phyloP scores from a whole-genome alignment of 768 basidiomycete species.

The Mycena polygramma region DNA sequence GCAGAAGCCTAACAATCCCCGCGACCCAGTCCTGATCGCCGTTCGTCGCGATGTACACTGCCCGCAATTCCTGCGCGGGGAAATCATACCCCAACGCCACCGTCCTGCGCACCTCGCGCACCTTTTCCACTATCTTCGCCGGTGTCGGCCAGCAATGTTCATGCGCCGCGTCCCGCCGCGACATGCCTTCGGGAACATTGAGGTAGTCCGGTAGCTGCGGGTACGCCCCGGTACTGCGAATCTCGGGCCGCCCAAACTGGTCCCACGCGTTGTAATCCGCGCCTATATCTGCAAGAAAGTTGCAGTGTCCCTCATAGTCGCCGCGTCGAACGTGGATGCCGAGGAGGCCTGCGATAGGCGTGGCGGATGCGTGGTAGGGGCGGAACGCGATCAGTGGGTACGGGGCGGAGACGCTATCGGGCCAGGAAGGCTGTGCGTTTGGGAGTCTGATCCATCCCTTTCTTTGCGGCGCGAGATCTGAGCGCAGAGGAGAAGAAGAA shows the following conservation, averaged over 20 bases:
- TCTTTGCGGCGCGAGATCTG: too few relatives aligned
- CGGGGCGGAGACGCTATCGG: background rate
- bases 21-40: slow-evolving; percentile 54
- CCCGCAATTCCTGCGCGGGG: slow-evolving; percentile 41
- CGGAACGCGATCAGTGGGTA: slow-evolving; percentile 19
- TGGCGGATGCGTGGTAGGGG: slow-evolving; percentile 4
- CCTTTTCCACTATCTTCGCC: slow-evolving; percentile 55
- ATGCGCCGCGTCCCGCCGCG: slow-evolving; percentile 46
- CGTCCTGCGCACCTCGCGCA: slow-evolving; percentile 46
- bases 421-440: background rate
- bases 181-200: slow-evolving; percentile 34
- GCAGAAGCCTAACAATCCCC: slow-evolving; percentile 52
- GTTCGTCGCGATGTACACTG: slow-evolving; percentile 64
- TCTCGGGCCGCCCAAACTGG: slow-evolving; percentile 44
- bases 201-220: slow-evolving; percentile 47
- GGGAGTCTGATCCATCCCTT: too few relatives aligned
- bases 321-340: slow-evolving; percentile 65
- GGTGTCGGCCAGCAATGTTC: slow-evolving; percentile 56
- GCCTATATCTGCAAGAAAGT: slow-evolving; percentile 47
- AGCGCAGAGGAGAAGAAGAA: too few relatives aligned
- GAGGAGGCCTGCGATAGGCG: slow-evolving; percentile 53
- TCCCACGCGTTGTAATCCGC: slow-evolving; percentile 60
- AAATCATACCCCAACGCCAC: background rate
- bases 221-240: slow-evolving; percentile 46
- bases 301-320: slow-evolving; percentile 61